Conservation (phyloP, 352 stramenopile species). For the Pythium folliculosum region DNA sequence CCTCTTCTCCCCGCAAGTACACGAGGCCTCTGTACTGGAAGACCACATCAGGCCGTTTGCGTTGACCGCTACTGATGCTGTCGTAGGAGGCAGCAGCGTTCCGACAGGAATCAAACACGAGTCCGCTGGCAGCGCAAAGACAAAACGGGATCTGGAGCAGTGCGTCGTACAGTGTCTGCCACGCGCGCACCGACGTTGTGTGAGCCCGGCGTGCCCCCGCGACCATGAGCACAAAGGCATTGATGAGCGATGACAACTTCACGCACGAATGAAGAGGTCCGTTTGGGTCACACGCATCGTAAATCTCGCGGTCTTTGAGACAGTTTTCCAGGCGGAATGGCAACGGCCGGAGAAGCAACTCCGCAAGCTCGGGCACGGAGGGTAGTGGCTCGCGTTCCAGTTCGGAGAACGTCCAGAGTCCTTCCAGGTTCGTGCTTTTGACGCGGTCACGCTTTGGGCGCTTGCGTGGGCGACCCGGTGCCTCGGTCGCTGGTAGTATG, state of each 20-base stretch:
- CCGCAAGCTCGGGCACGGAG: background rate
- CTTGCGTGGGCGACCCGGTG: background rate
- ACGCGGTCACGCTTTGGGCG: background rate
- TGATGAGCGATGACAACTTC: background rate
- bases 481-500: background rate
- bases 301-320: background rate
- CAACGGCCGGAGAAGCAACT: background rate
- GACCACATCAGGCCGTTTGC: background rate
- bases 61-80: background rate
- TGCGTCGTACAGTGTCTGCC: background rate
- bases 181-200: background rate
- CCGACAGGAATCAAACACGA: background rate
- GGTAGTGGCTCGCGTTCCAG: background rate
- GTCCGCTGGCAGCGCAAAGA: background rate
- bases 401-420: background rate
- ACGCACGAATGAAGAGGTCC: background rate
- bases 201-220: no score
- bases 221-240: background rate
- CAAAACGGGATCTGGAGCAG: background rate
- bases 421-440: background rate
- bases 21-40: constrained; percentile 7
- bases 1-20: constrained; percentile 13
- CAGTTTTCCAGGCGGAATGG: background rate
- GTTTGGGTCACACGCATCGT: background rate
- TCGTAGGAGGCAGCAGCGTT: background rate